A percentile compares a stretch with the other conserved stretches of the same genome.
Evolutionary conservation across 2,329 filamentous ascomycete genomes (phyloP).

Genomic region (Sporothrix phasma): DNA sequence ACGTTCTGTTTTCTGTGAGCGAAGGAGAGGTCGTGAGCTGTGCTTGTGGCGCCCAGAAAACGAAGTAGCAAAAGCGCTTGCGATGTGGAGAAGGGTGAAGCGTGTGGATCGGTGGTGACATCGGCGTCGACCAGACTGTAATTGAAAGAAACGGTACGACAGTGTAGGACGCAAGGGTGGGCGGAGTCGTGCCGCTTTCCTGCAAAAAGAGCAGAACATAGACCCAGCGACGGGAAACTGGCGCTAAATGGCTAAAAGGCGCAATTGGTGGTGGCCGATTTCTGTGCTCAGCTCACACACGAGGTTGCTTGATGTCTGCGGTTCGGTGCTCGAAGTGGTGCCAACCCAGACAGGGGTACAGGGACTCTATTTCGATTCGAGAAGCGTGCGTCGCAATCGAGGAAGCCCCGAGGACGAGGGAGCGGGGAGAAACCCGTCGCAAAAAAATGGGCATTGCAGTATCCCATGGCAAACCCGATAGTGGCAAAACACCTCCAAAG

Average conservation of each 20-base stretch:
- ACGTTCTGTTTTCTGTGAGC: background rate
- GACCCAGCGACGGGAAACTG: background rate
- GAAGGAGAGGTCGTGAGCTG: background rate
- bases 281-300: background rate
- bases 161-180: no score
- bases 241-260: background rate
- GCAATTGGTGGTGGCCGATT: background rate
- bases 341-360: conserved; percentile 3
- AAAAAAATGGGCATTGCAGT: conserved; percentile 8
- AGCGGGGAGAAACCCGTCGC: background rate
- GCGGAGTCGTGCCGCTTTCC: no score
- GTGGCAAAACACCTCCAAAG: background rate
- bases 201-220: background rate
- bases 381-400: background rate
- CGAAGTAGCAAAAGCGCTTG: background rate
- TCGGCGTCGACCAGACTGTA: background rate
- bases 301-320: background rate
- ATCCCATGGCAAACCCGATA: conserved; percentile 12
- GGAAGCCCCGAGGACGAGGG: background rate
- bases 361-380: background rate
- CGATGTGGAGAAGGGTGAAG: background rate
- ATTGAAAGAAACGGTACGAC: no score
- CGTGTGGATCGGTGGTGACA: background rate
- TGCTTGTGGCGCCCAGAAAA: background rate
- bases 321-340: background rate